A percentile compares a stretch with the other conserved stretches of the same genome.
Evolutionary conservation across 2,329 filamentous ascomycete genomes (phyloP).

Genomic region (Pseudopithomyces maydicus): DNA sequence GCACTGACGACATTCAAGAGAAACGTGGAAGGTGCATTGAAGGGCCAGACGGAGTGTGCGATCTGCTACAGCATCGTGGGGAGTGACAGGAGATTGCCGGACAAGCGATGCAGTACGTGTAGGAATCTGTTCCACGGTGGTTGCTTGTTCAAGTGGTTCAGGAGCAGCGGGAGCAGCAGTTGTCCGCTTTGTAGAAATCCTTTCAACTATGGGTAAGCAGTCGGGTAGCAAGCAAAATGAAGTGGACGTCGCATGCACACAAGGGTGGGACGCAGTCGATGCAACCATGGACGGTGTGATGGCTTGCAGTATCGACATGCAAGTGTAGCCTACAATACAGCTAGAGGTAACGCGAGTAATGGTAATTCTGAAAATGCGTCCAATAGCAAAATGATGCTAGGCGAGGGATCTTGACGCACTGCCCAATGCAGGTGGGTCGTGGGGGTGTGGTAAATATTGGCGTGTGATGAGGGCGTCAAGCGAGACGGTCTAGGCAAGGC

Average conservation of each 20-base stretch:
- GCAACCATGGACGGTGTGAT: not conserved
- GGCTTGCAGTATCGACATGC: not conserved
- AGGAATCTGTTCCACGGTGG: constrained; percentile 90
- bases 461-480: constrained; percentile 30
- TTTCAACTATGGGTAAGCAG: constrained; percentile 64
- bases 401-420: constrained; percentile 14
- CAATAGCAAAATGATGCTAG: constrained; percentile 25
- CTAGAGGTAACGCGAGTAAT: not conserved
- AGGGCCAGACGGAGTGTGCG: constrained; percentile 92
- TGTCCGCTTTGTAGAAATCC: constrained; percentile 93
- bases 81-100: constrained; percentile 84
- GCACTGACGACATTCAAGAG: constrained; percentile 83
- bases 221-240: no score
- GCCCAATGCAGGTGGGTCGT: constrained; percentile 22
- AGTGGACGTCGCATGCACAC: no score
- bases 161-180: constrained; percentile 86
- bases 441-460: constrained; percentile 30
- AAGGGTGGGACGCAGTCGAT: no score
- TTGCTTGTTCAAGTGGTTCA: constrained; percentile 97
- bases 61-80: constrained; percentile 97
- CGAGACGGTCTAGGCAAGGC: constrained; percentile 22
- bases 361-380: constrained; percentile 16
- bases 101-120: constrained; percentile 90
- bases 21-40: constrained; percentile 85
- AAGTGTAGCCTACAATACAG: not conserved